Evolutionary conservation across 108 stramenopile genomes (phyloP).

Genomic region (Pseudonitzschia pungens): DNA sequence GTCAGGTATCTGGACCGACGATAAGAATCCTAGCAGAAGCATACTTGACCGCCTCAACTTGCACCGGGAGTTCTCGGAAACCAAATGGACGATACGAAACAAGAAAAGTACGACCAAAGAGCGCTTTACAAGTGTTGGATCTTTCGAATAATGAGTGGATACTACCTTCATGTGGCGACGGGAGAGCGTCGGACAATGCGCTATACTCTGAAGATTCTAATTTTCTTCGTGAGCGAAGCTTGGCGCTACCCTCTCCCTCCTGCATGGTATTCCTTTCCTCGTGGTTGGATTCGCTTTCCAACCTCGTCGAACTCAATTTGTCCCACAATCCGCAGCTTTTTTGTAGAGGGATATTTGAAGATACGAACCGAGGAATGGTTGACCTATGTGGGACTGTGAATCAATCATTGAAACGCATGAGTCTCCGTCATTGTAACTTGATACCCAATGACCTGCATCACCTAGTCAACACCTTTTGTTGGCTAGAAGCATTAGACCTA

Average conservation of each 20-base stretch:
- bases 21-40: constrained; percentile 8
- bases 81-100: not conserved
- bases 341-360: not conserved
- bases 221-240: not conserved
- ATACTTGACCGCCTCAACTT: not conserved
- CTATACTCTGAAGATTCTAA: not conserved
- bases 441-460: constrained; percentile 8
- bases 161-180: not conserved
- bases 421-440: constrained; percentile 3
- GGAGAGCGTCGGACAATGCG: not conserved
- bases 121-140: constrained; percentile 14
- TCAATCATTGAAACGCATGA: constrained; percentile 15
- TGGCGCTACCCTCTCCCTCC: not conserved
- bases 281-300: constrained; percentile 20
- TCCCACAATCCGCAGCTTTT: constrained; percentile 15
- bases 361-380: not conserved
- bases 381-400: constrained; percentile 17
- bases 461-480: constrained; percentile 13
- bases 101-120: not conserved
- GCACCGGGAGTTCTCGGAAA: not conserved
- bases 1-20: constrained; percentile 3
- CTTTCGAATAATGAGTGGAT: constrained; percentile 20
- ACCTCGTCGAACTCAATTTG: constrained; percentile 14
- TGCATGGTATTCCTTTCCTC: constrained; percentile 5
- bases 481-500: constrained; percentile 17